Base-by-base conservation (phyloP, 108 stramenopile species). In the Cyclotella atomus region DNA sequence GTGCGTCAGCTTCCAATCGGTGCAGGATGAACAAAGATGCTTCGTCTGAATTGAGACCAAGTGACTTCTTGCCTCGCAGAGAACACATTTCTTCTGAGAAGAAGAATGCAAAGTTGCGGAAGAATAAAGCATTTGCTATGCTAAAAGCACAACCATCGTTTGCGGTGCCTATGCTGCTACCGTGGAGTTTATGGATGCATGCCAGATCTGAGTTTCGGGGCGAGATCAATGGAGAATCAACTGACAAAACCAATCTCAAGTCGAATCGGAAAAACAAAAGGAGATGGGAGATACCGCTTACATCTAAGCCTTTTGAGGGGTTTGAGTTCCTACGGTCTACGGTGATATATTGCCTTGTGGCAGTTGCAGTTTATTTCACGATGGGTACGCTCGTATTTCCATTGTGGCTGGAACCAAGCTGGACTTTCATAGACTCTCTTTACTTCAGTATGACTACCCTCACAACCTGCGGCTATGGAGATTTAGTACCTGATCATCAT, bases 401-500 rank as follows among this genome's bases (percentile, higher is more conserved):
- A 36, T 41, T 70, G 23, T 25, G 30, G 60, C 46, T 70, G 34
- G 68, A 70, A 28, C 68, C 68, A 38, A 38, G 41, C 23, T 77
- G 81, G 76, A 65, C 81, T 12, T 20, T 78, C 25, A 27, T 79
- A 17, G 60, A 70, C 34, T 69, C 86, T 16, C 33, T 87, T 19
- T 90, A 90, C 57, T 90, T 81, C 70, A 68, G 84, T 20, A 70
- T 87, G 55, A 75, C 82, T 21, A 77, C 84, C 21, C 68, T 88
- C 35, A 88, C 86, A 19, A 93, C 90, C n/a, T 86, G 91, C 4
- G 92, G 88, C n/a, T 92, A 88, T 68, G 91, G 91, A 2, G 91
- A 92, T 73, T 78, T 89, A 21, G 47, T 47, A 3, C 28, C 44
- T 2, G 36, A 1, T 7, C 19, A 25, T 14, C 17, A 20, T 19